Conservation (phyloP, 1,139 yeast species). For the Yamadazyma dendronema region DNA sequence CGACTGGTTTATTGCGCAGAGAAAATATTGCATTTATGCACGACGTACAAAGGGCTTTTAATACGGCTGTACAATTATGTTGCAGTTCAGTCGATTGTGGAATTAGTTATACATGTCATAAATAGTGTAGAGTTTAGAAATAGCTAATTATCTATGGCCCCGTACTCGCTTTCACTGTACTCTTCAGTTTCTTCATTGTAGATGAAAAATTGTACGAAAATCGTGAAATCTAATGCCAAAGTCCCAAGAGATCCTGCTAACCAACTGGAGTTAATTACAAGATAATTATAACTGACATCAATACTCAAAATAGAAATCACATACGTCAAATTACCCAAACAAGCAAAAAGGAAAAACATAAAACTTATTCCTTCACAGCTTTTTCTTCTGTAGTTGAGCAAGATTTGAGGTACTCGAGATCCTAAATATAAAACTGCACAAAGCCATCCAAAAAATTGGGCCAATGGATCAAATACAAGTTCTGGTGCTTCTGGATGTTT, state of each 20-base stretch:
- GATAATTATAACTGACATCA: constrained; percentile 64
- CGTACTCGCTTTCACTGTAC: constrained; percentile 2
- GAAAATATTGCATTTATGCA: too few relatives aligned
- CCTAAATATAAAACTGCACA: constrained; percentile 86
- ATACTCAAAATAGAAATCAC: constrained; percentile 81
- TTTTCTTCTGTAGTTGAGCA: constrained; percentile 77
- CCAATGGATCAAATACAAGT: constrained; percentile 66
- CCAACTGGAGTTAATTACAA: constrained; percentile 88
- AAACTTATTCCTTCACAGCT: constrained; percentile 93
- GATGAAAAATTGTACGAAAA: constrained; percentile 82
- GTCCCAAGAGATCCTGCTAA: constrained; percentile 91
- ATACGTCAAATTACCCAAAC: constrained; percentile 87
- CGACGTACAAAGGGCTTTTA: too few relatives aligned
- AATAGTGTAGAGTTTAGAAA: too few relatives aligned
- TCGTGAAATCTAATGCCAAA: constrained; percentile 74
- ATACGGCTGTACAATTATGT: too few relatives aligned
- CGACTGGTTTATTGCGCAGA: too few relatives aligned
- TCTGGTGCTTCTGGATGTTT: constrained; percentile 31
- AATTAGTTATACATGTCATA: too few relatives aligned
- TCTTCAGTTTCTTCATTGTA: constrained; percentile 47
- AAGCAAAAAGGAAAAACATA: constrained; percentile 88
- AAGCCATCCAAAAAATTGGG: constrained; percentile 88
- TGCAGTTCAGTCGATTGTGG: too few relatives aligned
- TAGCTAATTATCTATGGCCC: constrained; percentile 6
- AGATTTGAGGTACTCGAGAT: constrained; percentile 85